Base-by-base conservation (phyloP, 257 asterid genomes). In the Primulina eburnea region DNA sequence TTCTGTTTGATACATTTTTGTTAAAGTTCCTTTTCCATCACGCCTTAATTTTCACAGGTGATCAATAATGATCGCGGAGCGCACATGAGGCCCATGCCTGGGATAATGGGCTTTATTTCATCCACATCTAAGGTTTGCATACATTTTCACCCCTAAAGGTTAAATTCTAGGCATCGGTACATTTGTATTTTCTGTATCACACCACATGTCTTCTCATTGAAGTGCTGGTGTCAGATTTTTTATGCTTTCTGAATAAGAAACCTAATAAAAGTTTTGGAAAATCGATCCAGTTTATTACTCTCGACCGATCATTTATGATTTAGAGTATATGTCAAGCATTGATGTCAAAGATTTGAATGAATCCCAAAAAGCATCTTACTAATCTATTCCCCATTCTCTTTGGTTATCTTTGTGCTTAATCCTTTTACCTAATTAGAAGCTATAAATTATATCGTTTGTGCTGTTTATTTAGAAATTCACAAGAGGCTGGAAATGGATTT, bases 11-110 rank as follows among this genome's bases (percentile, higher is more conserved):
- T 24, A 10, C 34, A 11, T 76, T 69, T 64, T 34, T 65, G 55
- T 61, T 73, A 68, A 62, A 65, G 8, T 52, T 58, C 30, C 20
- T 20, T 61, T 16, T 40, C 4, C 60, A 53, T 37, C 28, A 53
- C 73, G 59, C 50, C 33, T 77, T 70, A n/a, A 60, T 76, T n/a
- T 56, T 76, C 58, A 72, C 81, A 93, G 99, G 92, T 94, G 60
- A 89, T 94, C 57, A 82, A 89, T 77, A 90, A 87, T 81, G 96
- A 90, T 70, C 89, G 90, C 74, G 98, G 99, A 73, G 91, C 74
- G 71, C 90, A 83, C 80, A 90, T 93, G 97, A 87, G 97, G 83
- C 90, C 97, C 28, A 87, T 92, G 89, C 92, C 96, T 47, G 97
- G 96, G 73, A 83, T 91, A 90, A 75, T 94, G 79, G 92, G 96